These are phyloP conservation scores for Auriculariales sp. DNA, from an alignment of 768 basidiomycete species.

Conservation along the genomic window DNA sequence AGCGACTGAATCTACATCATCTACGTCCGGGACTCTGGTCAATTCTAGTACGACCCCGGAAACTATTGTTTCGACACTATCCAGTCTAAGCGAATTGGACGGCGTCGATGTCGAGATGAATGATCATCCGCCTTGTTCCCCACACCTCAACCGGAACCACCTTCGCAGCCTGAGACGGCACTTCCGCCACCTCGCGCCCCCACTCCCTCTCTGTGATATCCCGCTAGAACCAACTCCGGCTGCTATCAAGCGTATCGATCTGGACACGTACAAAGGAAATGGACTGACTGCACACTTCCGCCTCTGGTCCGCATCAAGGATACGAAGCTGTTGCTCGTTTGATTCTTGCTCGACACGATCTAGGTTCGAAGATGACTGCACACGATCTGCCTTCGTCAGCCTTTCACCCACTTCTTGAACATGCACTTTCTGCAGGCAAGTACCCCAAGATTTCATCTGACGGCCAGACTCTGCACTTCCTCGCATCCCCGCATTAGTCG, in stretches of 20 bases:
- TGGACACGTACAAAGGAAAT: neutral
- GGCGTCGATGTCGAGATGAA: too few relatives aligned
- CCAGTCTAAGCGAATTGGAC: too few relatives aligned
- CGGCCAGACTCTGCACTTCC: neutral
- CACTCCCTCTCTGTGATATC: neutral
- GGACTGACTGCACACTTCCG: neutral
- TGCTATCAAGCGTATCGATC: neutral
- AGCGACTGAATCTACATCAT: too few relatives aligned
- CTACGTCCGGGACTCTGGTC: too few relatives aligned
- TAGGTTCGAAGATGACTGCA: neutral
- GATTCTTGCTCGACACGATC: neutral
- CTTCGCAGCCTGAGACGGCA: slow-evolving; percentile 22
- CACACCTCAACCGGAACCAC: too few relatives aligned
- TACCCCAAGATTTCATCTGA: neutral
- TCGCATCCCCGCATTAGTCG: neutral
- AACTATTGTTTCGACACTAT: too few relatives aligned
- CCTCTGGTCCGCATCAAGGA: neutral
- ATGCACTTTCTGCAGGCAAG: neutral
- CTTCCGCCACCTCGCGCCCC: neutral
- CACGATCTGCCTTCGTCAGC: neutral
- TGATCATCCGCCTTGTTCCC: too few relatives aligned
- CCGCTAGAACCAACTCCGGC: neutral
- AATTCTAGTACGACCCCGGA: too few relatives aligned
- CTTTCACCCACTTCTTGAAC: neutral
- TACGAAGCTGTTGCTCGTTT: neutral